These are phyloP conservation scores for Diddensiella santjacobensis DNA, from an alignment of 805 yeast genomes.

Conservation along the genomic window DNA sequence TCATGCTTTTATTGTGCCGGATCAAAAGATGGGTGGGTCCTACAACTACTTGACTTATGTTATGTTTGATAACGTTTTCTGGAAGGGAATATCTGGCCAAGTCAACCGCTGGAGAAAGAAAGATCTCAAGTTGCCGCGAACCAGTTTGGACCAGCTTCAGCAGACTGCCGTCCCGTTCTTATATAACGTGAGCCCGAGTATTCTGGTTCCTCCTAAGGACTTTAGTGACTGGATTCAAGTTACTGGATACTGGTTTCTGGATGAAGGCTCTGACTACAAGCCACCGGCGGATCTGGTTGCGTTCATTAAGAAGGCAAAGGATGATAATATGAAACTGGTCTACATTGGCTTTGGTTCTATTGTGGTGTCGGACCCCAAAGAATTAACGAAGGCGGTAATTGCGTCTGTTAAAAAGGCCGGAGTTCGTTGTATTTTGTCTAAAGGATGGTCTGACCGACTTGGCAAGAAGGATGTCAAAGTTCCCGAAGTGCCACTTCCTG, in stretches of 20 bases:
- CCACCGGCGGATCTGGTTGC: conserved; percentile 57
- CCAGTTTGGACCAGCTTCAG: conserved; percentile 65
- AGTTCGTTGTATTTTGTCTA: conserved; percentile 81
- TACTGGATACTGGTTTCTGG: conserved; percentile 93
- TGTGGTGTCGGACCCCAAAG: conserved; percentile 78
- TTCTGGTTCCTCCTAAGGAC: conserved; percentile 90
- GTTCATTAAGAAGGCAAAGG: conserved; percentile 61
- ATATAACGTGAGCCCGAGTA: conserved; percentile 82
- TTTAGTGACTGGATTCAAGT: conserved; percentile 94
- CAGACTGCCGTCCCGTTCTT: conserved; percentile 82
- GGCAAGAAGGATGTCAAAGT: conserved; percentile 38
- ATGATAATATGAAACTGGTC: conserved; percentile 64
- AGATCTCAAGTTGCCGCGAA: conserved; percentile 58
- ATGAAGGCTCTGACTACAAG: conserved; percentile 55
- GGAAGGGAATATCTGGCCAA: conserved; percentile 88
- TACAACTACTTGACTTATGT: conserved; percentile 91
- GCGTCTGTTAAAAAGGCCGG: conserved; percentile 77
- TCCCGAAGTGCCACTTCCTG: conserved; percentile 52
- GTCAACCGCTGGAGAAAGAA: conserved; percentile 84
- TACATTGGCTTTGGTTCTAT: conserved; percentile 96
- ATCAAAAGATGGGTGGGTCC: conserved; percentile 86
- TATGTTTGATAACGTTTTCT: conserved; percentile 85
- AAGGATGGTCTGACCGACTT: conserved; percentile 89
- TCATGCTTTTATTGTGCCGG: conserved; percentile 94
- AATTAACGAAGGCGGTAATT: conserved; percentile 70